Base-by-base conservation (phyloP, 306 rosid genomes). In the Mimosa pudica region DNA sequence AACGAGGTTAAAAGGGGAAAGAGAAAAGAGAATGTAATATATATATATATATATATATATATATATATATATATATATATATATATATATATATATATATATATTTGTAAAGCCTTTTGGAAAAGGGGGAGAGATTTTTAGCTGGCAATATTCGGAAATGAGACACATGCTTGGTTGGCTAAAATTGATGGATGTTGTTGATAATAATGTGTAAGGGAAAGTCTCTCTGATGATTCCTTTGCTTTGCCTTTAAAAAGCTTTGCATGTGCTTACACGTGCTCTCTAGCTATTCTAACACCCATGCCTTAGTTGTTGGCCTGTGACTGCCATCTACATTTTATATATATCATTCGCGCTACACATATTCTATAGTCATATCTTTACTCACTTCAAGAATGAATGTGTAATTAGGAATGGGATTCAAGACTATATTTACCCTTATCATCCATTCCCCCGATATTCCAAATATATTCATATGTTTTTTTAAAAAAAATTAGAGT, bases 221-320 rank as follows among this genome's bases (percentile, higher is more conserved):
- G 30, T 24, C 32, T 12, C 32, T 57, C 12, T 57, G 63, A 70
- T 44, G 2, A 46, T 62, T 48, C 51, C 67, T 76, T 42, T 55
- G 48, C 65, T 69, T 48, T 58, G 42, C 42, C 79, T 76, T 61
- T 49, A 7, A 76, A 76, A 77, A 51, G 36, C 77, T 16, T 14
- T 62, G 74, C 81, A 82, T 55, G 77, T 82, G 85, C 85, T 64
- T 42, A 32, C 85, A 82, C 79, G 73, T 77, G 63, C 63, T n/a
- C 3, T 18, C 63, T 52, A 16, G 78, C 44, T 77, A 30, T 68
- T 9, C 49, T 62, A n/a, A 24, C 49, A 69, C 0, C 35, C 12
- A 18, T 18, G 1, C 30, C 62, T 9, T 18, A 5, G 41, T 61
- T 24, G 36, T 10, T 62, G 67, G 8, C 58, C 18, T 52, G 7